Evolutionary conservation across 2,329 filamentous ascomycete genomes (phyloP).

Genomic region (Cytospora mali): DNA sequence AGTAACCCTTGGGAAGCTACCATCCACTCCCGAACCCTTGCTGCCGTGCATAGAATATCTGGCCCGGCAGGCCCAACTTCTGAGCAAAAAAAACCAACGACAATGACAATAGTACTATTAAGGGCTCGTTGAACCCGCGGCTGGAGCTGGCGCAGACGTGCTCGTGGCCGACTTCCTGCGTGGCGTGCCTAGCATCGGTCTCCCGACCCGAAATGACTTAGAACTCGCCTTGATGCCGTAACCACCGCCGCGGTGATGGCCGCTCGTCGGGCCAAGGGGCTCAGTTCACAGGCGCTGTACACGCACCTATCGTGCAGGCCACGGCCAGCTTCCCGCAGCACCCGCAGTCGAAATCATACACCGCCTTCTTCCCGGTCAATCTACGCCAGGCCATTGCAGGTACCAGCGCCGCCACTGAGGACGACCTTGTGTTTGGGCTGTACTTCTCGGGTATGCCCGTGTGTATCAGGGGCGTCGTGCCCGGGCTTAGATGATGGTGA

Average conservation of each 20-base stretch:
- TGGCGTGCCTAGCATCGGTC: conserved; percentile 32
- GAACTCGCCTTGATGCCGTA: conserved; percentile 19
- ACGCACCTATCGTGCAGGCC: conserved; percentile 32
- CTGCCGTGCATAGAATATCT: neutral
- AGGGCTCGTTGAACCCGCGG: neutral
- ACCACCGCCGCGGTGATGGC: conserved; percentile 21
- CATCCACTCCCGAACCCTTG: neutral
- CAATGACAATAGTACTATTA: neutral
- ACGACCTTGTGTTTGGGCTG: conserved; percentile 22
- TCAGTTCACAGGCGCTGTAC: conserved; percentile 31
- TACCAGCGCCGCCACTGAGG: neutral
- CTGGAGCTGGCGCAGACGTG: conserved; percentile 29
- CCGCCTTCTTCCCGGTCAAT: conserved; percentile 31
- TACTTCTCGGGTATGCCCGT: conserved; percentile 32
- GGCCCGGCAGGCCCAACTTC: neutral
- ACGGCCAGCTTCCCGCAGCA: conserved; percentile 31
- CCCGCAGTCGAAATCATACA: conserved; percentile 29
- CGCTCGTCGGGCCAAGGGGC: conserved; percentile 20
- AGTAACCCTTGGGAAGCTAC: neutral
- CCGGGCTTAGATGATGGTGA: neutral
- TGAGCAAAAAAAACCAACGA: neutral
- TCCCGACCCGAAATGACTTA: conserved; percentile 29
- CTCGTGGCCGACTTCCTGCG: conserved; percentile 26
- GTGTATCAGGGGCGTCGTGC: conserved; percentile 26
- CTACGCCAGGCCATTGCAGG: conserved; percentile 26